A percentile compares a stretch with the other conserved stretches of the same genome.
Conservation (phyloP, 2,329 filamentous ascomycete species). For the Alternaria triticina region DNA sequence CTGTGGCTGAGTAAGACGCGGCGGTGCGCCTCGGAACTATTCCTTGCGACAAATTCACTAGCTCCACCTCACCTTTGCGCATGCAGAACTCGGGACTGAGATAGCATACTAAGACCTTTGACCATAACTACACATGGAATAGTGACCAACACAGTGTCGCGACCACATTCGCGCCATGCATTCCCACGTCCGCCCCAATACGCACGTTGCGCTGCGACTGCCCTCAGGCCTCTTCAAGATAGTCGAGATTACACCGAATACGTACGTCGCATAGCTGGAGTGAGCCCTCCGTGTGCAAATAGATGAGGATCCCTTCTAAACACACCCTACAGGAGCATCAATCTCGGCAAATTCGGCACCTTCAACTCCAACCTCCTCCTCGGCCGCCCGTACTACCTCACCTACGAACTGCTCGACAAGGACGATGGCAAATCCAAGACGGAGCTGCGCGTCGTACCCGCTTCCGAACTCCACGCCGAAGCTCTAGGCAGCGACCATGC, state of each 20-base stretch:
- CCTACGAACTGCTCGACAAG: constrained; percentile 84
- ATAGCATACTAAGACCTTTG: not conserved
- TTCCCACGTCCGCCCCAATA: constrained; percentile 56
- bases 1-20: not conserved
- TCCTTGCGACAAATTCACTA: constrained; percentile 12
- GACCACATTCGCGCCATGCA: constrained; percentile 46
- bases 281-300: constrained; percentile 31
- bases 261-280: constrained; percentile 60
- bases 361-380: constrained; percentile 90
- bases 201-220: constrained; percentile 61
- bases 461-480: constrained; percentile 83
- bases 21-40: not conserved
- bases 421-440: constrained; percentile 68
- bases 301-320: constrained; percentile 3
- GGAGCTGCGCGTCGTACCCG: constrained; percentile 77
- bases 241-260: constrained; percentile 66
- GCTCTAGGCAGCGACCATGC: constrained; percentile 63
- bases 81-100: not conserved
- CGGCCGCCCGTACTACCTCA: constrained; percentile 88
- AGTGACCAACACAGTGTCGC: constrained; percentile 4
- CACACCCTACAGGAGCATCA: constrained; percentile 70
- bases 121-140: constrained; percentile 12
- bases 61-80: constrained; percentile 7
- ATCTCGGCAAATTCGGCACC: constrained; percentile 88
- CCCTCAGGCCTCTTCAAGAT: constrained; percentile 66